These are phyloP conservation scores for Cadophora malorum DNA, from an alignment of 2,329 filamentous ascomycete species.

Conservation along the genomic window DNA sequence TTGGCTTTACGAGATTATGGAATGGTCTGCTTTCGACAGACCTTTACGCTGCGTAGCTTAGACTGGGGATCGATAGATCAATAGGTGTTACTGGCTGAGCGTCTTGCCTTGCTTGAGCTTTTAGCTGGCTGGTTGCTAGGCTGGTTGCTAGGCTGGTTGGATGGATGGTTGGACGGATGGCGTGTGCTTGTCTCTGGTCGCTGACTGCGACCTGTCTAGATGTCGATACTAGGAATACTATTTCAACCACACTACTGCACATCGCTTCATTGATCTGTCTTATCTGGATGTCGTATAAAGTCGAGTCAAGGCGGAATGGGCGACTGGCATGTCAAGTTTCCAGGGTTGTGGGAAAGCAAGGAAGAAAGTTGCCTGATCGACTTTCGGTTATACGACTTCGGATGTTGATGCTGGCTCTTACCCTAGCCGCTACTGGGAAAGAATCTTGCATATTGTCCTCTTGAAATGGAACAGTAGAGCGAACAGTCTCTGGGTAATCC, in stretches of 20 bases:
- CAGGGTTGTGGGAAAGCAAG: background rate
- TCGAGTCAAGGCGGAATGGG: background rate
- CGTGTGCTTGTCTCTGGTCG: background rate
- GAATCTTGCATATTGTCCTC: background rate
- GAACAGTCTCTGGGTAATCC: background rate
- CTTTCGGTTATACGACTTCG: slow-evolving; percentile 1
- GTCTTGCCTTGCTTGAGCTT: background rate
- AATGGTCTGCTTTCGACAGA: slow-evolving; percentile 6
- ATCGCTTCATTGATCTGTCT: background rate
- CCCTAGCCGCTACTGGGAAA: too few relatives aligned
- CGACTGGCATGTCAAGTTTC: background rate
- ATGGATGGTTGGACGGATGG: background rate
- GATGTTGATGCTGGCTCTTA: background rate
- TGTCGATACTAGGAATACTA: slow-evolving; percentile 18
- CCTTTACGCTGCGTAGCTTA: slow-evolving; percentile 14
- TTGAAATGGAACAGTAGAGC: background rate
- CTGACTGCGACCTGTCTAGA: background rate
- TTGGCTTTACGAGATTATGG: slow-evolving; percentile 16
- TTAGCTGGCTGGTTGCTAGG: background rate
- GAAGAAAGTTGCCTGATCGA: background rate
- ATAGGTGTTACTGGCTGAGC: slow-evolving; percentile 1
- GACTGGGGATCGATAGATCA: background rate
- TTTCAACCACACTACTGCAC: slow-evolving; percentile 14
- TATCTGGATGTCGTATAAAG: background rate
- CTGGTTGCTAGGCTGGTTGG: background rate